Conservation (phyloP, 148 eudicot genomes). For the Rhododendron mucronatum region DNA sequence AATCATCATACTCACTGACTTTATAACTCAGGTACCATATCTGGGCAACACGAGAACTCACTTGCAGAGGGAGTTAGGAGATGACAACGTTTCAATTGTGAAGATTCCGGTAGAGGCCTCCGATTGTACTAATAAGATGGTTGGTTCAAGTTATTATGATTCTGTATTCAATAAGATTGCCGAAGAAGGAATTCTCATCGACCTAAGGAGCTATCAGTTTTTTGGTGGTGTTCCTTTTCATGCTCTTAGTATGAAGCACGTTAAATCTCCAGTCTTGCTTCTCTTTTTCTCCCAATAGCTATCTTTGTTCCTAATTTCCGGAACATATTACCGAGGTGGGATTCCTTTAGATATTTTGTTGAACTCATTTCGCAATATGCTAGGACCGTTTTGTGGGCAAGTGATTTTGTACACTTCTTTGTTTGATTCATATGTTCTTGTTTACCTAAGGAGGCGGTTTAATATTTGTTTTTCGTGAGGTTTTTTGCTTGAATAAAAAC, state of each 20-base stretch:
- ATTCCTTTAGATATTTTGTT: not conserved
- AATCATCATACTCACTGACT: not conserved
- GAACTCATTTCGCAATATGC: not conserved
- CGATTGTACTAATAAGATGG: not conserved
- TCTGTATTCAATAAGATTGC: conserved; percentile 7
- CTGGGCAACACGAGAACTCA: conserved; percentile 49
- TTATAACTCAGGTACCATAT: conserved; percentile 48
- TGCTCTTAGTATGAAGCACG: not conserved
- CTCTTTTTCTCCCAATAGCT: too few species aligned
- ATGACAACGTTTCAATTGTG: conserved; percentile 62
- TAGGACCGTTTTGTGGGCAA: not conserved
- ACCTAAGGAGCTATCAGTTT: conserved; percentile 46
- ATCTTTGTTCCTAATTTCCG: not conserved
- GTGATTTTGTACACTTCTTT: not conserved
- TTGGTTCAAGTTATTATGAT: not conserved
- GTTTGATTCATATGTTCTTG: not conserved
- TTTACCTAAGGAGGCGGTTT: not conserved
- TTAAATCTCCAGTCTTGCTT: not conserved
- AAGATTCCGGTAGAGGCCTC: conserved; percentile 39
- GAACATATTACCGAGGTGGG: not conserved
- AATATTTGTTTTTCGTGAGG: not conserved
- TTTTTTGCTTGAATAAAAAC: not conserved
- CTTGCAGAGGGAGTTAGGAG: conserved; percentile 61
- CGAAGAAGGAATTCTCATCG: conserved; percentile 61
- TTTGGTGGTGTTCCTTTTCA: conserved; percentile 39